These are phyloP conservation scores for Solanum aculeatissimum DNA, from an alignment of 305 asterid species.

Conservation along the genomic window DNA sequence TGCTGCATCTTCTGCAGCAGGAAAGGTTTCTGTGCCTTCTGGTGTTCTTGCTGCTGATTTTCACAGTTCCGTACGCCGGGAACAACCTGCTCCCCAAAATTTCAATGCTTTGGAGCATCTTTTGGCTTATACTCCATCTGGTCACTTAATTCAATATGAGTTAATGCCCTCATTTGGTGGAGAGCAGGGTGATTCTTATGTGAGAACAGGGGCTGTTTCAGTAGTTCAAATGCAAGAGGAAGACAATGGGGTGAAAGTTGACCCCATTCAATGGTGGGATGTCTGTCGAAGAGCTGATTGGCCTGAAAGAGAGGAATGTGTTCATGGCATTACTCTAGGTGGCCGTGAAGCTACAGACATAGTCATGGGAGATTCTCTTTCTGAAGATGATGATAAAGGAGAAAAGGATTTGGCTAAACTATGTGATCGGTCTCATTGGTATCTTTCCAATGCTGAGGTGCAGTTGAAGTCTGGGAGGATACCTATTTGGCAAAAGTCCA, in stretches of 20 bases:
- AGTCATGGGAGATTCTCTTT: conserved; percentile 28
- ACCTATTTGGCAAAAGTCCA: conserved; percentile 77
- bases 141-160: conserved; percentile 89
- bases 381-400: conserved; percentile 23
- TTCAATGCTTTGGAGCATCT: conserved; percentile 58
- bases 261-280: conserved; percentile 96
- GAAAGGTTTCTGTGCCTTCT: conserved; percentile 67
- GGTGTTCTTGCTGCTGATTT: conserved; percentile 91
- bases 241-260: conserved; percentile 70
- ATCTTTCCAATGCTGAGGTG: conserved; percentile 92
- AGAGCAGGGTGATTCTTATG: conserved; percentile 33
- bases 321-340: conserved; percentile 43
- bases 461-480: conserved; percentile 70
- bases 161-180: conserved; percentile 47
- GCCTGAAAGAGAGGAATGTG: conserved; percentile 83
- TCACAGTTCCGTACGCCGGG: conserved; percentile 50
- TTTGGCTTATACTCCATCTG: conserved; percentile 81
- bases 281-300: conserved; percentile 91
- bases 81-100: conserved; percentile 23
- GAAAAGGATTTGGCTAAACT: conserved; percentile 44
- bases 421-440: conserved; percentile 59
- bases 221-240: conserved; percentile 56
- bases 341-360: conserved; percentile 31
- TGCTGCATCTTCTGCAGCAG: conserved; percentile 82
- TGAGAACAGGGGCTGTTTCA: conserved; percentile 37